Evolutionary conservation across 805 yeast genomes (phyloP).

Genomic region (Blastobotrys chiropterorum): DNA sequence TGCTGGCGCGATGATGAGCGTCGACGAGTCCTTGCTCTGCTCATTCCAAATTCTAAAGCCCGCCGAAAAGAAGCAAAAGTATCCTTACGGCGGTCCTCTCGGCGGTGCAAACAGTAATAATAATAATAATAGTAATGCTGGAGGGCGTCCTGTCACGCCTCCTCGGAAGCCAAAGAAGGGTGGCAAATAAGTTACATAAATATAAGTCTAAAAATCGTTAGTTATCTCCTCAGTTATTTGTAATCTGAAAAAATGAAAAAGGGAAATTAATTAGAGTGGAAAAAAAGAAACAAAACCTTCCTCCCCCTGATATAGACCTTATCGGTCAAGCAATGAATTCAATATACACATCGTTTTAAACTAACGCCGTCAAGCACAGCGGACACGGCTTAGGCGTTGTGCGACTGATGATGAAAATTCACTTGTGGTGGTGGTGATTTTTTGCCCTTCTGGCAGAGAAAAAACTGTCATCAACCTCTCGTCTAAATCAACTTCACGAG

Average conservation of each 20-base stretch:
- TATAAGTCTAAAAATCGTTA: background rate
- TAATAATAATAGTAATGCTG: conserved; percentile 24
- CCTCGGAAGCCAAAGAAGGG: conserved; percentile 44
- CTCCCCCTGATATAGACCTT: too few relatives aligned
- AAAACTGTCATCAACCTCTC: too few relatives aligned
- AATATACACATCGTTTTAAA: background rate
- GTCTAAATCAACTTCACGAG: background rate
- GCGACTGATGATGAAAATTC: background rate
- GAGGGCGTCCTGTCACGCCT: conserved; percentile 49
- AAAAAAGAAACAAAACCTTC: background rate
- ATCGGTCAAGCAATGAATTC: too few relatives aligned
- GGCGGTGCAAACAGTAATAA: conserved; percentile 14
- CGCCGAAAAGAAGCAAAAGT: conserved; percentile 89
- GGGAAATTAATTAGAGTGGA: background rate
- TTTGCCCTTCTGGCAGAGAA: too few relatives aligned
- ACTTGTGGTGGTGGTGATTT: too few relatives aligned
- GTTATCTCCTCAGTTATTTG: background rate
- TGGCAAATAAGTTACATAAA: background rate
- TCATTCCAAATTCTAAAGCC: conserved; percentile 92
- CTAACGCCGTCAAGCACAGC: background rate
- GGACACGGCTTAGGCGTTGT: too few relatives aligned
- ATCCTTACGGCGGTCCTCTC: conserved; percentile 33
- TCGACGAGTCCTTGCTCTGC: conserved; percentile 91
- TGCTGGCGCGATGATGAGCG: conserved; percentile 99
- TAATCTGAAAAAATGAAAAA: background rate